These are phyloP conservation scores for Lasiodiplodia theobromae DNA, from an alignment of 2,329 filamentous ascomycete species.

Conservation along the genomic window DNA sequence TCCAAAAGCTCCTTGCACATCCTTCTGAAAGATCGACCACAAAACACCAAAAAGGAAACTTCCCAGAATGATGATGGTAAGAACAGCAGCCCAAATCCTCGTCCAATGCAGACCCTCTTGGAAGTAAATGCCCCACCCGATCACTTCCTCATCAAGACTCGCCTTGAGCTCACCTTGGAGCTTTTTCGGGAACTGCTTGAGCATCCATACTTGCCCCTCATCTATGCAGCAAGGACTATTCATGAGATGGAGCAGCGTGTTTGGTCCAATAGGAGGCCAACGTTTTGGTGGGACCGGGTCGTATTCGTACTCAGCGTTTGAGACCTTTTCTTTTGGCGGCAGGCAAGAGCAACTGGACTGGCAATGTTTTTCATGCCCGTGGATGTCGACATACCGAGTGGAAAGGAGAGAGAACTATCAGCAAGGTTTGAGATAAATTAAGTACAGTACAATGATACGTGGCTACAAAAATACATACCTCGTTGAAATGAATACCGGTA, in stretches of 20 bases:
- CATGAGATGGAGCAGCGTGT: neutral
- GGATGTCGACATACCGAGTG: neutral
- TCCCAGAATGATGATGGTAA: neutral
- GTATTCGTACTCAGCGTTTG: neutral
- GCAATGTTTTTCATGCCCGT: neutral
- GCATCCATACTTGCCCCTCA: neutral
- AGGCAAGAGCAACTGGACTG: fast-evolving
- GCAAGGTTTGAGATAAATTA: too few relatives aligned
- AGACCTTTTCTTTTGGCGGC: fast-evolving
- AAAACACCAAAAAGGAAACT: neutral
- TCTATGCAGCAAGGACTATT: neutral
- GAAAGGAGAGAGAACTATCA: too few relatives aligned
- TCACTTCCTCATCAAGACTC: neutral
- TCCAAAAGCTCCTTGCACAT: conserved; percentile 11
- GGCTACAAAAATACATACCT: too few relatives aligned
- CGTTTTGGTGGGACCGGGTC: fast-evolving
- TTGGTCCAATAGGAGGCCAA: neutral
- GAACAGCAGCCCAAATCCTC: neutral
- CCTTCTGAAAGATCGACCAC: neutral
- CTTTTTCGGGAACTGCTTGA: neutral
- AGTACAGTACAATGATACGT: too few relatives aligned
- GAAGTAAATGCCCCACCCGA: neutral
- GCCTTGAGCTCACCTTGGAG: neutral
- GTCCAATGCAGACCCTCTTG: neutral
- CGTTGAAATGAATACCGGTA: too few relatives aligned